Evolutionary conservation across 805 yeast genomes (phyloP).

Genomic region (Myxozyma mucilagina): DNA sequence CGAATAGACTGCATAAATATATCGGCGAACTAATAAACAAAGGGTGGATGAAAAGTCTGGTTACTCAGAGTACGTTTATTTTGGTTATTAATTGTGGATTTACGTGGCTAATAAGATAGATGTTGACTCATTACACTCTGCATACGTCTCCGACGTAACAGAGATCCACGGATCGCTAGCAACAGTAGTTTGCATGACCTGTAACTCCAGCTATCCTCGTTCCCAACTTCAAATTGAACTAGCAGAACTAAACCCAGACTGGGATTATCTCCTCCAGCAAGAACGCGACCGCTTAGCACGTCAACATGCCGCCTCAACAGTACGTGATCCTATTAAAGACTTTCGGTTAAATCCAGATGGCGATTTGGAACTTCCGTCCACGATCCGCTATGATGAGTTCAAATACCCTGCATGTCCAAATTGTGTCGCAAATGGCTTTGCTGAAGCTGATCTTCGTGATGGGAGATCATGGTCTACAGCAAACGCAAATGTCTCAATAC

Average conservation of each 20-base stretch:
- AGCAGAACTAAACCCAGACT: slow-evolving; percentile 32
- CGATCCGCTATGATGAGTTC: slow-evolving; percentile 31
- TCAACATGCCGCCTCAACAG: not conserved
- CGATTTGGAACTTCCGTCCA: slow-evolving; percentile 32
- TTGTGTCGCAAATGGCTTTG: slow-evolving; percentile 23
- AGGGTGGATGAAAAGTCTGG: slow-evolving; percentile 26
- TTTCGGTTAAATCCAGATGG: slow-evolving; percentile 34
- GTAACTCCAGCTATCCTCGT: slow-evolving; percentile 28
- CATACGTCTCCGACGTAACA: slow-evolving; percentile 32
- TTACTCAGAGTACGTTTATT: slow-evolving; percentile 32
- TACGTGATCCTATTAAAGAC: slow-evolving; percentile 21
- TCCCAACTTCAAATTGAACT: slow-evolving; percentile 26
- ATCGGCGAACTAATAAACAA: slow-evolving; percentile 26
- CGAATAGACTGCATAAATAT: slow-evolving; percentile 31
- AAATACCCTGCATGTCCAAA: slow-evolving; percentile 34
- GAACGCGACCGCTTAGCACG: slow-evolving; percentile 17
- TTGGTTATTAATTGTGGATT: too few species aligned
- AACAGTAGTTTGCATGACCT: slow-evolving; percentile 32
- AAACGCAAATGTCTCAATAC: slow-evolving; percentile 8
- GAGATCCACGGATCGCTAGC: slow-evolving; percentile 36
- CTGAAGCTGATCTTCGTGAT: slow-evolving; percentile 6
- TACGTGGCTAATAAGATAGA: slow-evolving; percentile 12
- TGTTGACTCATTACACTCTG: slow-evolving; percentile 35
- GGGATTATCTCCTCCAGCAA: slow-evolving; percentile 28
- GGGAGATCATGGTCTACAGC: slow-evolving; percentile 14